Conservation (phyloP, 495 filamentous ascomycete species). For the Cetradonia linearis region DNA sequence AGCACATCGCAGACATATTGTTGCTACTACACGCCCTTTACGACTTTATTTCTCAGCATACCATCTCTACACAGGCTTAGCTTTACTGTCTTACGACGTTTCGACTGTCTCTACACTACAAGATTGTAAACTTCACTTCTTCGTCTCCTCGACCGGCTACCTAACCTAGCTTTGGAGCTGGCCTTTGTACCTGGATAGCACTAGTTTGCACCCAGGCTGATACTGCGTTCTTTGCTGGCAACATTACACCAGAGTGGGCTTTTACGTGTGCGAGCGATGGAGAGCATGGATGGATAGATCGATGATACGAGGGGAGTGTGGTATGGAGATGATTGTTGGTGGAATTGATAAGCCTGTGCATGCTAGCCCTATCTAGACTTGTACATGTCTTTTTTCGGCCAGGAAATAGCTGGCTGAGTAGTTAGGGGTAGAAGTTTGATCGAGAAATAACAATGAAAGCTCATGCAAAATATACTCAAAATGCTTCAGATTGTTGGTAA, state of each 20-base stretch:
- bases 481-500: neutral
- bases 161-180: neutral
- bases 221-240: slow-evolving; percentile 14
- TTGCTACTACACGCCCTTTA: slow-evolving; percentile 22
- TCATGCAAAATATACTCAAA: neutral
- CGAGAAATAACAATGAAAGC: slow-evolving; percentile 9
- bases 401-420: slow-evolving; percentile 1
- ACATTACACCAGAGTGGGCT: neutral
- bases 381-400: slow-evolving; percentile 2
- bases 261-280: slow-evolving; percentile 9
- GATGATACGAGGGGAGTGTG: neutral
- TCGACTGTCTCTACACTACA: slow-evolving; percentile 21
- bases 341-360: neutral
- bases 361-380: slow-evolving; percentile 4
- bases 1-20: slow-evolving; percentile 9
- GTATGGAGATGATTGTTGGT: neutral
- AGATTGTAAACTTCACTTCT: slow-evolving; percentile 18
- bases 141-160: neutral
- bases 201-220: slow-evolving; percentile 11
- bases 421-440: slow-evolving; percentile 11
- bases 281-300: neutral
- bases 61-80: slow-evolving; percentile 9
- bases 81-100: slow-evolving; percentile 18
- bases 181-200: slow-evolving; percentile 14
- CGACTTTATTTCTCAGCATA: slow-evolving; percentile 17